Conservation (phyloP, 2,329 filamentous ascomycete genomes). For the Onygenales sp. region DNA sequence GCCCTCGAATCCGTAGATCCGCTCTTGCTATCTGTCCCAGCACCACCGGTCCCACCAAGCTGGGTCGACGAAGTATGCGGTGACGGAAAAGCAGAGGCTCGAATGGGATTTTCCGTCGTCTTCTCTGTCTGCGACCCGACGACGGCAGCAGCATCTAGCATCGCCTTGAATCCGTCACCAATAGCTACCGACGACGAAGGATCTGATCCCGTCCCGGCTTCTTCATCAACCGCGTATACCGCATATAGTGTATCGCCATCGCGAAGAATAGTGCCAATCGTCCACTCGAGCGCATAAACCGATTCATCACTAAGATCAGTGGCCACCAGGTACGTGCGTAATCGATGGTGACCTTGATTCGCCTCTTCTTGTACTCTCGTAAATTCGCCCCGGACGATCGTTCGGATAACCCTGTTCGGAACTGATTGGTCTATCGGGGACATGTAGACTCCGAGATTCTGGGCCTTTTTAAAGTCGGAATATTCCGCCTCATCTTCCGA, state of each 20-base stretch:
- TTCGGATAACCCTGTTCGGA: conserved; percentile 73
- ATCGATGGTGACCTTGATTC: conserved; percentile 59
- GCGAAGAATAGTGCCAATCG: conserved; percentile 84
- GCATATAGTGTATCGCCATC: conserved; percentile 91
- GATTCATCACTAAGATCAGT: conserved; percentile 92
- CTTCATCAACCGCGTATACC: conserved; percentile 89
- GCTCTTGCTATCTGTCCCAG: conserved; percentile 28
- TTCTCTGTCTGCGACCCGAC: conserved; percentile 54
- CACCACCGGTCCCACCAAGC: conserved; percentile 24
- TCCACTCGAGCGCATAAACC: conserved; percentile 93
- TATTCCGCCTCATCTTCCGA: conserved; percentile 82
- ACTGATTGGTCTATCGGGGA: conserved; percentile 66
- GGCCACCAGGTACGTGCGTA: conserved; percentile 89
- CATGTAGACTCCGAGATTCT: conserved; percentile 71
- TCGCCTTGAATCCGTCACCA: conserved; percentile 63
- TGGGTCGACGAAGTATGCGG: conserved; percentile 14
- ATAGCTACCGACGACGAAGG: conserved; percentile 41
- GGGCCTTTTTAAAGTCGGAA: conserved; percentile 76
- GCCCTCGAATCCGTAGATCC: conserved; percentile 41
- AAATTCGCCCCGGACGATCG: conserved; percentile 85
- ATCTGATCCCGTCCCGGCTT: conserved; percentile 40
- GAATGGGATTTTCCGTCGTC: conserved; percentile 28
- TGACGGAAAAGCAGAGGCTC: conserved; percentile 3
- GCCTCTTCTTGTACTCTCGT: conserved; percentile 64
- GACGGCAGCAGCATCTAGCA: conserved; percentile 64